Evolutionary conservation across 371 early-diverging fungal genomes (phyloP), one percentile per base, ranked within the genome.

Genomic region (Mucor plumbeus): DNA sequence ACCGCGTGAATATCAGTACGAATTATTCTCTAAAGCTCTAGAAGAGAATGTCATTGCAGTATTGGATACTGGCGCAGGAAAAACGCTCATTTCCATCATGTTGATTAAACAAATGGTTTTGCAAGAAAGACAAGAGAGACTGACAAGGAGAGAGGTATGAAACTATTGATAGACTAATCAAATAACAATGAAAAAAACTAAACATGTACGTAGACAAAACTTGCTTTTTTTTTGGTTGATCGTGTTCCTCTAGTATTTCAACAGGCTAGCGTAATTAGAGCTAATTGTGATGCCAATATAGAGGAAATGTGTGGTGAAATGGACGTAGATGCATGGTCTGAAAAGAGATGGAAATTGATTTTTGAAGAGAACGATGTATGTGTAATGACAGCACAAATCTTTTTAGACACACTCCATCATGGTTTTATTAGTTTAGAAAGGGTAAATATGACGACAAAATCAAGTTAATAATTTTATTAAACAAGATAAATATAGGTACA

Each of bases 11-110:
- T 96, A 97, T 68, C 97, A 97, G 76, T 67, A 87, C 35, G 91
- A 93, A 40, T 77, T 96, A 8, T 91, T 84, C 59, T 77, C 83
- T 59, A 82, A 81, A 50, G 94, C 97, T 0, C 65, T 81, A 33
- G 67, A 79, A 7, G 78, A 81, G 5, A 97, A 97, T 76, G 81
- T 93, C 39, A 90, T 97, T 63, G 91, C 93, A 0, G 93, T 96
- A 2, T 79, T 97, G 58, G 94, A 95, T 63, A 97, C 98, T 0
- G 98, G 98, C 9, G 88, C 90, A 19, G 98, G 98, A n/a, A 96
- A 97, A 73, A 97, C 97, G 4, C 75, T 96, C 3, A 92, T 95
- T 34, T 90, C 97, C 0, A 89, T 90, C 40, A 83, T 96, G 88
- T 79, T 97, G 31, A 91, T 96, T 44, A 89, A 91, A 70, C 81